Base-by-base conservation (phyloP, 140 eudicot species). In the Oenanthe javanica region DNA sequence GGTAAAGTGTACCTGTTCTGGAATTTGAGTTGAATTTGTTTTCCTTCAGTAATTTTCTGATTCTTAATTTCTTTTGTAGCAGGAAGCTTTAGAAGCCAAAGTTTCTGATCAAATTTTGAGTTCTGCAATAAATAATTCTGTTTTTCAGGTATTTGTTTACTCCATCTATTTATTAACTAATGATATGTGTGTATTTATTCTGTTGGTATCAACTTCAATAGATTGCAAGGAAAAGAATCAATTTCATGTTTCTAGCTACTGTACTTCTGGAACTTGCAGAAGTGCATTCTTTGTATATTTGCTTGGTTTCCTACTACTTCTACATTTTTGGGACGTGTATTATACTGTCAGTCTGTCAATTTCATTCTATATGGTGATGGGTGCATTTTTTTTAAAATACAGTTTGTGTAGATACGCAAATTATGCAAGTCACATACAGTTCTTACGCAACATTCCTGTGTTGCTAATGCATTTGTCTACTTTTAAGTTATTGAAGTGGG, bases 111-210 rank as follows among this genome's bases (percentile, higher is more conserved):
- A 75, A 46, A 77, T 82, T 40, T 47, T 76, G 54, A 82, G 87
- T 59, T 69, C 88, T 70, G 82, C 86, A 73, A 75, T 51, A 36
- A 82, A 83, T 79, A 90, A 92, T 84, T 89, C 97, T 82, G 89
- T 94, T 83, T 94, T 87, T 77, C 91, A 94, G 98, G 98, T 93
- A 83, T 16, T 19, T 67, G 48, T 50, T 43, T 75, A 50, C 9
- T 9, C 6, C 55, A 19, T 5, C 47, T 21, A 49, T 50, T 3
- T 49, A 23, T 9, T 83, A 54, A 27, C 42, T n/a, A 50, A 40
- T 25, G 18, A 42, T 23, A 45, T 77, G 71, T 47, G 6, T 40
- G 4, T 69, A 49, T 1, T 4, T n/a, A 4, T 18, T 27, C 51
- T 74, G 12, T n/a, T 21, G 55, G 16, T 19, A 5, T 47, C 15